Conservation (phyloP, 2,329 filamentous ascomycete species). For the Ophiocordyceps sinensis region DNA sequence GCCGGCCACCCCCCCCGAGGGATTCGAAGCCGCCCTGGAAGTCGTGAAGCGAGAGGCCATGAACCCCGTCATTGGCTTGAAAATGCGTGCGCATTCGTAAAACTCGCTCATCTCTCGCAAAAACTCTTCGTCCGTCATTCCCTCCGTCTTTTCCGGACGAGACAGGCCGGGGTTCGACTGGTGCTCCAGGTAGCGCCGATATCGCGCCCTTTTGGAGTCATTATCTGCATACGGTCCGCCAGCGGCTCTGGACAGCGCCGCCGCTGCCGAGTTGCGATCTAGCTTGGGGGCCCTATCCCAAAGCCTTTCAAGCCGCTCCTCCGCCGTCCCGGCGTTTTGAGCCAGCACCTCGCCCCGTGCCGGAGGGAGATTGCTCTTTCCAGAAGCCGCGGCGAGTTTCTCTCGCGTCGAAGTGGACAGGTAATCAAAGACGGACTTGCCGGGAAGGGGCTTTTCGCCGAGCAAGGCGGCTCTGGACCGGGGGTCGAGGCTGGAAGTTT, state of each 20-base stretch:
- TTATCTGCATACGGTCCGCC: constrained; percentile 73
- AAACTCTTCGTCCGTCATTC: constrained; percentile 55
- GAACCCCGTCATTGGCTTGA: constrained; percentile 78
- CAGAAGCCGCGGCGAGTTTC: constrained; percentile 59
- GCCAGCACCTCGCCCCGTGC: constrained; percentile 61
- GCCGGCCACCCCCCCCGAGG: constrained; percentile 8
- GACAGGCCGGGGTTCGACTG: constrained; percentile 35
- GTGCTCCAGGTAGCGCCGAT: constrained; percentile 67
- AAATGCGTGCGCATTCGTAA: constrained; percentile 49
- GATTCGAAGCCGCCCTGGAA: constrained; percentile 31
- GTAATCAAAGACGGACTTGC: constrained; percentile 93
- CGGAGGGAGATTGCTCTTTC: constrained; percentile 61
- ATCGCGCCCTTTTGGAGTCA: constrained; percentile 63
- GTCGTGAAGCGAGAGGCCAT: constrained; percentile 93
- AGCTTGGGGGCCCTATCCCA: constrained; percentile 46
- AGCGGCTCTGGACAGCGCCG: constrained; percentile 50
- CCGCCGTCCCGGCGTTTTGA: constrained; percentile 47
- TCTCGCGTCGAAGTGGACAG: constrained; percentile 66
- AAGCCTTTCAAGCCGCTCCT: constrained; percentile 44
- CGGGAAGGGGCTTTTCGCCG: constrained; percentile 63
- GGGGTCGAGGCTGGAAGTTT: constrained; percentile 59
- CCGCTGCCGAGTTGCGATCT: constrained; percentile 51
- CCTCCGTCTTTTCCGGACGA: constrained; percentile 33
- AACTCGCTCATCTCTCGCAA: constrained; percentile 69
- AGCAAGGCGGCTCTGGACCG: constrained; percentile 64